These are phyloP conservation scores for Podila horticola DNA, from an alignment of 192 early-diverging fungal species.

Conservation along the genomic window DNA sequence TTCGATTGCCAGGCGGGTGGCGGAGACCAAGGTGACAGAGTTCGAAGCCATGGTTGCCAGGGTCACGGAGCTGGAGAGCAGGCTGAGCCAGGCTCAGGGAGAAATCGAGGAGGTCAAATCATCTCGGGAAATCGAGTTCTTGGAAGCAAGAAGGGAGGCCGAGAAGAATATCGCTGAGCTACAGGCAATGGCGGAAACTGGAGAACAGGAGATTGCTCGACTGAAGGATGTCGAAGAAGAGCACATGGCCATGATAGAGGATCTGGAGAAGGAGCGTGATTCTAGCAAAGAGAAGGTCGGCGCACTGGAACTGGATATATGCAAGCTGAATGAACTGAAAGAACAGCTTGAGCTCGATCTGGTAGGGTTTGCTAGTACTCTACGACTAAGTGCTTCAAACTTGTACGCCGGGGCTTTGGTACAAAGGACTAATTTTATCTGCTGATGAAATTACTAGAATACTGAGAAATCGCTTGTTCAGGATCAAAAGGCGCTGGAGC, in stretches of 20 bases:
- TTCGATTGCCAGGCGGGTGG: conserved; percentile 43
- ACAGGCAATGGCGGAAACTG: background rate
- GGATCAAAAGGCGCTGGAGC: conserved; percentile 30
- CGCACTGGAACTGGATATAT: background rate
- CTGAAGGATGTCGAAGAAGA: background rate
- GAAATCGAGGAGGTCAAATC: conserved; percentile 16
- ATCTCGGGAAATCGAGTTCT: conserved; percentile 1
- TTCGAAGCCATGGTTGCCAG: conserved; percentile 16
- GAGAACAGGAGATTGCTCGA: background rate
- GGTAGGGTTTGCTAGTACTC: background rate
- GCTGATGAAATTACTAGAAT: conserved; percentile 47
- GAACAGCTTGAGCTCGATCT: background rate
- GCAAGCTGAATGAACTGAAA: background rate
- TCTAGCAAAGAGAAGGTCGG: background rate
- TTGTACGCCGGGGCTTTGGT: background rate
- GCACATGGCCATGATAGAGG: background rate
- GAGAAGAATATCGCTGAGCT: background rate
- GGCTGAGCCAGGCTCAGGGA: conserved; percentile 1
- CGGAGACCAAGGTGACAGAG: conserved; percentile 31
- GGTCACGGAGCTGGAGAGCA: conserved; percentile 10
- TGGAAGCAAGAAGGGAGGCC: background rate
- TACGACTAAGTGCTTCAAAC: background rate
- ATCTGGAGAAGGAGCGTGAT: background rate
- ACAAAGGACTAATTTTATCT: background rate
- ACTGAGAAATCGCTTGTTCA: conserved; percentile 49